Percentiles rank a stretch among this genome's conserved stretches.
Conservation (phyloP, 805 yeast species). For the Candida peoriensis region DNA sequence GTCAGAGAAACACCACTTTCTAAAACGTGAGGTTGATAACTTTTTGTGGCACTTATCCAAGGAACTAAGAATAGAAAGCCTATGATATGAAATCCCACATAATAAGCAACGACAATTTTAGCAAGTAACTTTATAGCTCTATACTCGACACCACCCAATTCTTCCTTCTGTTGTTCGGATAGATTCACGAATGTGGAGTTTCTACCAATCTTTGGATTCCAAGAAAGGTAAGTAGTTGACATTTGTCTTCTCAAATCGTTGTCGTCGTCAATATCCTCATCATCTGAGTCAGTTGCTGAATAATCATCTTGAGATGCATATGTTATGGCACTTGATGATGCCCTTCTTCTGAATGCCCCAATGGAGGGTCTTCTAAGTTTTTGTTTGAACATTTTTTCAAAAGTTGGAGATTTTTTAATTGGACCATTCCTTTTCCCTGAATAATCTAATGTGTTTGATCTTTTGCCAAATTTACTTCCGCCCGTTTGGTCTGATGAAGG, state of each 20-base stretch:
- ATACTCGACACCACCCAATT: constrained; percentile 96
- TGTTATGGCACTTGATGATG: constrained; percentile 21
- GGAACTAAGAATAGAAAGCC: constrained; percentile 51
- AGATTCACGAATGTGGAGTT: constrained; percentile 87
- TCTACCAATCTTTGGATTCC: constrained; percentile 89
- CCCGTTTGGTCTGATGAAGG: constrained; percentile 32
- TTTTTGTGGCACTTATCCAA: constrained; percentile 45
- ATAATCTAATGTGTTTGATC: constrained; percentile 46
- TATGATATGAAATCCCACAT: constrained; percentile 68
- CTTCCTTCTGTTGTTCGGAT: constrained; percentile 82
- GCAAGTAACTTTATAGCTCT: constrained; percentile 78
- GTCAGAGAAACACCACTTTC: constrained; percentile 62
- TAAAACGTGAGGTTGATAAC: constrained; percentile 41
- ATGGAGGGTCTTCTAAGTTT: constrained; percentile 26
- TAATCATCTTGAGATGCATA: constrained; percentile 11
- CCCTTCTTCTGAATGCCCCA: constrained; percentile 23
- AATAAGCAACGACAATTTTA: constrained; percentile 58
- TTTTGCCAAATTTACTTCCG: constrained; percentile 32
- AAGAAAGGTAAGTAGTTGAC: constrained; percentile 71
- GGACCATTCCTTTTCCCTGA: constrained; percentile 18
- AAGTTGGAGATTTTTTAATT: constrained; percentile 40
- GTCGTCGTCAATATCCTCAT: constrained; percentile 30
- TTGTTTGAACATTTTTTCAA: constrained; percentile 36
- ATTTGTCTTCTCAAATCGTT: constrained; percentile 30
- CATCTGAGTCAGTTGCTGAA: constrained; percentile 16